Evolutionary conservation across 768 basidiomycete species (phyloP).

Genomic region (Leccinum uliginosum): DNA sequence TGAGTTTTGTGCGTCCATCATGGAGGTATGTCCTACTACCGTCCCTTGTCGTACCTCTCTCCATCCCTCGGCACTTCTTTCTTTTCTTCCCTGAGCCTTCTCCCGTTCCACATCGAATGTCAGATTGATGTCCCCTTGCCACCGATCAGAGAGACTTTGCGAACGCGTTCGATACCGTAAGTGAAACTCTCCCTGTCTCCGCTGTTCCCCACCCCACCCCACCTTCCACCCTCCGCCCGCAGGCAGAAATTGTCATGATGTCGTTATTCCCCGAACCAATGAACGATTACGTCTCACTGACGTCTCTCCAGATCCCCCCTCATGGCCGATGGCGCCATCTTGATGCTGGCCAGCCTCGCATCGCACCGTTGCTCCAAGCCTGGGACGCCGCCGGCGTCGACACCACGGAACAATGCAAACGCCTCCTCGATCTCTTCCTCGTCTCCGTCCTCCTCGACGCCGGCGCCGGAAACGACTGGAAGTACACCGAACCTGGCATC

Average conservation of each 20-base stretch:
- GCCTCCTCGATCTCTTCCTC: constrained; percentile 84
- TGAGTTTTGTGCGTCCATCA: constrained; percentile 71
- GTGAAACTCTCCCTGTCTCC: constrained; percentile 18
- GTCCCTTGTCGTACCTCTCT: not conserved
- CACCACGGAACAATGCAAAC: constrained; percentile 57
- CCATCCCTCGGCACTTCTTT: not conserved
- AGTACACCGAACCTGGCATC: constrained; percentile 58
- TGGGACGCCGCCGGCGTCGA: constrained; percentile 49
- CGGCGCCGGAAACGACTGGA: constrained; percentile 84
- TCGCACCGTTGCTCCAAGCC: constrained; percentile 52
- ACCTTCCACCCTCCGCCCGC: constrained; percentile 8
- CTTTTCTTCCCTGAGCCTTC: not conserved
- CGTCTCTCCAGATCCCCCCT: constrained; percentile 63
- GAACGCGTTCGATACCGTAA: constrained; percentile 56
- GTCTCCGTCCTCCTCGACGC: constrained; percentile 94
- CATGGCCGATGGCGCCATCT: constrained; percentile 91
- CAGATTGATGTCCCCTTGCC: not conserved
- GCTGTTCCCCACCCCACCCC: not conserved
- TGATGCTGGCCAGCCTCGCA: constrained; percentile 61
- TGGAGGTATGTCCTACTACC: constrained; percentile 49
- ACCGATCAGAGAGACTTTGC: constrained; percentile 74
- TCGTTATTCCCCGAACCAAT: not conserved
- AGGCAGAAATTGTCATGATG: not conserved
- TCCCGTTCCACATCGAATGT: constrained; percentile 4
- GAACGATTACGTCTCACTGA: constrained; percentile 2